phyloP scores from a whole-genome alignment of 768 basidiomycete species.

The Amanita subjunquillea region DNA sequence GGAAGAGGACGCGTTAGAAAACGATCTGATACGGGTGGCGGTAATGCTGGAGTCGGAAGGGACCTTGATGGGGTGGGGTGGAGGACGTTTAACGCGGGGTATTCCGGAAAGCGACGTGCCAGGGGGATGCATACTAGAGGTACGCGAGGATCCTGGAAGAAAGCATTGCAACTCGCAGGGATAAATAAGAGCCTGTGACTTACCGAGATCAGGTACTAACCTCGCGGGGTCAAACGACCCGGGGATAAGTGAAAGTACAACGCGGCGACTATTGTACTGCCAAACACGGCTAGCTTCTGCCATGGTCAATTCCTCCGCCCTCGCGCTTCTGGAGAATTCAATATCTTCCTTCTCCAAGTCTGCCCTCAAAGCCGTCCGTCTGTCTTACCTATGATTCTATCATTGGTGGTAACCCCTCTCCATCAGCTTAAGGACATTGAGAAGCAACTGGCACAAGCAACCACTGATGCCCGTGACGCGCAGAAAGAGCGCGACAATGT shows the following conservation, averaged over 20 bases:
- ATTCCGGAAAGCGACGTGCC: constrained; percentile 15
- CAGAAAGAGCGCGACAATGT: constrained; percentile 38
- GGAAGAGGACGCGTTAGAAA: constrained; percentile 45
- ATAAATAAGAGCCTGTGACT: background rate
- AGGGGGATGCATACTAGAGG: constrained; percentile 33
- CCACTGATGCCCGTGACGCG: constrained; percentile 35
- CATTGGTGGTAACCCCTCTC: background rate
- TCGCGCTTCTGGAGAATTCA: constrained; percentile 19
- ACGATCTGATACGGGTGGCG: constrained; percentile 34
- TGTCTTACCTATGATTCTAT: background rate
- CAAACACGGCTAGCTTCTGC: background rate
- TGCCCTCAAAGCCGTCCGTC: constrained; percentile 19
- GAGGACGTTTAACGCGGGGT: constrained; percentile 17
- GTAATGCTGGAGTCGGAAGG: constrained; percentile 9
- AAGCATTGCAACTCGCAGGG: background rate
- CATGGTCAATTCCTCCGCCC: constrained; percentile 14
- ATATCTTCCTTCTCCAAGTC: constrained; percentile 19
- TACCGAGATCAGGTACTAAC: background rate
- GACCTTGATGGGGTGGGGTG: constrained; percentile 12
- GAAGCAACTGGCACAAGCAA: constrained; percentile 39
- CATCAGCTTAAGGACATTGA: constrained; percentile 45
- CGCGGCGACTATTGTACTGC: background rate
- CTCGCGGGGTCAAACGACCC: background rate
- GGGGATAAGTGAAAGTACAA: too few species aligned
- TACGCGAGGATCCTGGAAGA: background rate